Conservation (phyloP, 2,329 filamentous ascomycete species). For the Pseudopithomyces maydicus region DNA sequence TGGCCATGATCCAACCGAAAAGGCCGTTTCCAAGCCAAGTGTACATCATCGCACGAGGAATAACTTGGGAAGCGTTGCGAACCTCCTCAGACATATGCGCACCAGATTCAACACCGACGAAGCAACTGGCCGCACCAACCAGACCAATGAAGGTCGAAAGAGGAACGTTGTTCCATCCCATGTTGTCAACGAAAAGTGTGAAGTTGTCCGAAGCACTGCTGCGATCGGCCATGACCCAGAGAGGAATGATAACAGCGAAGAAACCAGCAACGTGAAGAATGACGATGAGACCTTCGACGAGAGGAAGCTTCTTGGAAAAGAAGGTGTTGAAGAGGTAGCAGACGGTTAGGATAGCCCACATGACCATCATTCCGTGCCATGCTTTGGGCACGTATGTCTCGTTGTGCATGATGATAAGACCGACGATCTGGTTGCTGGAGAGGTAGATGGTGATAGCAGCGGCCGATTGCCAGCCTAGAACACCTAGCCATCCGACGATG, state of each 20-base stretch:
- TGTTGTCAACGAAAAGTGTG: conserved; percentile 30
- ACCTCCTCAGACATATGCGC: conserved; percentile 42
- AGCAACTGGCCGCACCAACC: conserved; percentile 24
- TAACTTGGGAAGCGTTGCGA: conserved; percentile 35
- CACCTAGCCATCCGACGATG: conserved; percentile 48
- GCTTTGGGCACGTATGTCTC: conserved; percentile 42
- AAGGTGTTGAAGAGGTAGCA: conserved; percentile 52
- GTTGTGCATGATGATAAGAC: conserved; percentile 47
- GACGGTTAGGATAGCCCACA: conserved; percentile 50
- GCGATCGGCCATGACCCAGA: conserved; percentile 36
- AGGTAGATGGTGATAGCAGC: conserved; percentile 38
- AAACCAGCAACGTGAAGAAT: conserved; percentile 57
- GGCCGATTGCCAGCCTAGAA: conserved; percentile 48
- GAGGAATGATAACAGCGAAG: conserved; percentile 51
- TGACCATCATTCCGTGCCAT: conserved; percentile 58
- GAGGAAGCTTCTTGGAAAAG: conserved; percentile 50
- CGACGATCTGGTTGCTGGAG: conserved; percentile 36
- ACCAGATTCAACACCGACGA: conserved; percentile 35
- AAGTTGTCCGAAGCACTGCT: conserved; percentile 29
- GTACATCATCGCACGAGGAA: conserved; percentile 50
- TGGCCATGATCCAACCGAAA: conserved; percentile 46
- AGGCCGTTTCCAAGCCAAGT: conserved; percentile 45
- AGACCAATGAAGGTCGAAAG: conserved; percentile 30
- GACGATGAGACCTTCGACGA: conserved; percentile 53
- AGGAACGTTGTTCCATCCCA: conserved; percentile 30